These are phyloP conservation scores for Smittium culicis DNA, from an alignment of 371 early-diverging fungal genomes.

Conservation along the genomic window DNA sequence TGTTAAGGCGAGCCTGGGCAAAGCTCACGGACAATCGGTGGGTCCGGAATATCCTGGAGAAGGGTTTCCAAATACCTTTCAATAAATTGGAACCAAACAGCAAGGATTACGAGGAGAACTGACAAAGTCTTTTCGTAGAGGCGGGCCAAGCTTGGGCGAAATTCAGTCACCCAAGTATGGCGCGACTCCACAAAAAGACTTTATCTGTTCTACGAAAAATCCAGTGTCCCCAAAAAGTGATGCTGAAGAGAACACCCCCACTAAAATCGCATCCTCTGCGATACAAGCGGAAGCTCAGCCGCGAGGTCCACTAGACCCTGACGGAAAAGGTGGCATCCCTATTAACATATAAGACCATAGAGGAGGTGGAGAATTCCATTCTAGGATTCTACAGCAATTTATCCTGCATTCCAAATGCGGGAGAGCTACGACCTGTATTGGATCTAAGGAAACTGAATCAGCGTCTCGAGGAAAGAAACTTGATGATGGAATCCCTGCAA, in stretches of 20 bases:
- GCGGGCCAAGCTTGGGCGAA: too few species aligned
- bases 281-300: background rate
- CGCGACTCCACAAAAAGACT: too few species aligned
- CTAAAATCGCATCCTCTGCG: background rate
- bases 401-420: background rate
- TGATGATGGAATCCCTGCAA: background rate
- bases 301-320: background rate
- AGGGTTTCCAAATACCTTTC: background rate
- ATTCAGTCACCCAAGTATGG: too few species aligned
- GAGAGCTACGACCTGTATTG: background rate
- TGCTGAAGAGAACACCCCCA: background rate
- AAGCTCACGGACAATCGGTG: background rate
- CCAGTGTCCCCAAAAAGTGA: background rate
- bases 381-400: background rate
- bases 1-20: background rate
- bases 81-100: background rate
- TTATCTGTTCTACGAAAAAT: too few species aligned
- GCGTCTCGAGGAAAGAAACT: background rate
- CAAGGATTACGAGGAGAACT: background rate
- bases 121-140: background rate
- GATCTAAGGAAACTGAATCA: background rate
- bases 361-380: background rate
- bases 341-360: background rate
- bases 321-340: background rate
- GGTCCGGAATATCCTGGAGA: background rate